These are phyloP conservation scores for Torulaspora maleeae DNA, from an alignment of 805 yeast species.

Conservation along the genomic window DNA sequence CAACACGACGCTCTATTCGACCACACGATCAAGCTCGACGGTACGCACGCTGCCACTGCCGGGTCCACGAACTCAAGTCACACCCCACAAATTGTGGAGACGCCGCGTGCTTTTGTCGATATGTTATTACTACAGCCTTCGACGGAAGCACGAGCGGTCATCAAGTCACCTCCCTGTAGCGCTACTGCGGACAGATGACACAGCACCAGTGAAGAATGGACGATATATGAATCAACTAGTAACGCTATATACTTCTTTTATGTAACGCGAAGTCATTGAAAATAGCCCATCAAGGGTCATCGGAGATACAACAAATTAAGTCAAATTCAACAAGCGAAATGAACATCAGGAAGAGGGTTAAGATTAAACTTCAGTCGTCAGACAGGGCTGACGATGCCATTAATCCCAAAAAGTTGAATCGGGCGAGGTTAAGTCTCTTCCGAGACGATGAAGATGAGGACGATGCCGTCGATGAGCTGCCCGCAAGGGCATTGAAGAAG, in stretches of 20 bases:
- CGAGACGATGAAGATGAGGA: conserved; percentile 9
- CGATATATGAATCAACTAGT: neutral
- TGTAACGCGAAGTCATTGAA: neutral
- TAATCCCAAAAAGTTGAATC: neutral
- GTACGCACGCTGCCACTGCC: neutral
- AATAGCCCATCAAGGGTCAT: neutral
- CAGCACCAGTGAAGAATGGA: too few species aligned
- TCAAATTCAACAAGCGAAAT: neutral
- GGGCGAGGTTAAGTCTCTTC: conserved; percentile 3
- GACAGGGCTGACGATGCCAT: neutral
- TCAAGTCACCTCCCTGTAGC: conserved; percentile 4
- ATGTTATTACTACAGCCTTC: conserved; percentile 18
- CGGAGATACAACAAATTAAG: neutral
- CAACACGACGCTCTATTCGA: conserved; percentile 6
- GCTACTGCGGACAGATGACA: neutral
- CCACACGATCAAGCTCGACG: neutral
- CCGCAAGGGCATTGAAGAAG: conserved; percentile 6
- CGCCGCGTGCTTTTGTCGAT: conserved; percentile 28
- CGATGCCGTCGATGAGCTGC: conserved; percentile 5
- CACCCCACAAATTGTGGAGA: conserved; percentile 17
- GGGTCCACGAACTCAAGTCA: conserved; percentile 1
- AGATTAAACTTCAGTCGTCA: conserved; percentile 9
- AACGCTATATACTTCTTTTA: neutral
- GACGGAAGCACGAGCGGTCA: neutral
- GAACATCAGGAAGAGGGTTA: conserved; percentile 12